phyloP scores from a whole-genome alignment of 2,329 filamentous ascomycete genomes.

The Westerdykella ornata region DNA sequence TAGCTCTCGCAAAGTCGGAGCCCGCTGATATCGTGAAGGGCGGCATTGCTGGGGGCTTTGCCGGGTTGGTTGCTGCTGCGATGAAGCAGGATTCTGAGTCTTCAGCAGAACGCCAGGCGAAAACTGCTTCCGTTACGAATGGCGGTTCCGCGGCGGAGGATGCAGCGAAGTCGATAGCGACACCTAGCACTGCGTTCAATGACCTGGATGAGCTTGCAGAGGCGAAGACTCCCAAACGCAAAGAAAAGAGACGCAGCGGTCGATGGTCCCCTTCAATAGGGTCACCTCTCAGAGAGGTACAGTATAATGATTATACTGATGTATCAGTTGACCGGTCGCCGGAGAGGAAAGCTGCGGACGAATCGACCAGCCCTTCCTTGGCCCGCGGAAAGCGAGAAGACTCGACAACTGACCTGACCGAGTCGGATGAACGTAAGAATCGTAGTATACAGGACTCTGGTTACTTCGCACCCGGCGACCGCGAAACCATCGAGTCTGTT shows the following conservation, averaged over 20 bases:
- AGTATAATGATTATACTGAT: constrained; percentile 40
- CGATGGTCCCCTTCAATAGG: constrained; percentile 39
- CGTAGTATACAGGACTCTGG: constrained; percentile 24
- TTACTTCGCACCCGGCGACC: constrained; percentile 30
- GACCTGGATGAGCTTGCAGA: no score
- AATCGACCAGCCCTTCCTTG: constrained; percentile 7
- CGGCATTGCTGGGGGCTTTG: constrained; percentile 29
- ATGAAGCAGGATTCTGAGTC: constrained; percentile 29
- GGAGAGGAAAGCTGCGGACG: constrained; percentile 13
- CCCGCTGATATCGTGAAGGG: constrained; percentile 12
- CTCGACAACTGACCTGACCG: constrained; percentile 5
- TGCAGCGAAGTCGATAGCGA: constrained; percentile 20
- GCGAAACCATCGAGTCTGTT: constrained; percentile 8
- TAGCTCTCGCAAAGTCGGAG: constrained; percentile 7
- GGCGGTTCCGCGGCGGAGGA: constrained; percentile 13
- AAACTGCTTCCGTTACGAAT: constrained; percentile 14
- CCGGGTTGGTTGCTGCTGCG: constrained; percentile 25
- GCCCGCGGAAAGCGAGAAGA: no score
- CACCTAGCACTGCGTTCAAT: constrained; percentile 30
- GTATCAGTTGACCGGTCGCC: constrained; percentile 4
- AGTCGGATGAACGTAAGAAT: constrained; percentile 4
- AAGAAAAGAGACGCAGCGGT: constrained; percentile 42
- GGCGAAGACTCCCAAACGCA: constrained; percentile 44
- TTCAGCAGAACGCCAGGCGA: constrained; percentile 11
- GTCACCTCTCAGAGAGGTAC: constrained; percentile 42